Evolutionary conservation across 164 flowering plant genomes (phyloP), one percentile per base, ranked within the genome.

Genomic region (Macadamia integrifolia): DNA sequence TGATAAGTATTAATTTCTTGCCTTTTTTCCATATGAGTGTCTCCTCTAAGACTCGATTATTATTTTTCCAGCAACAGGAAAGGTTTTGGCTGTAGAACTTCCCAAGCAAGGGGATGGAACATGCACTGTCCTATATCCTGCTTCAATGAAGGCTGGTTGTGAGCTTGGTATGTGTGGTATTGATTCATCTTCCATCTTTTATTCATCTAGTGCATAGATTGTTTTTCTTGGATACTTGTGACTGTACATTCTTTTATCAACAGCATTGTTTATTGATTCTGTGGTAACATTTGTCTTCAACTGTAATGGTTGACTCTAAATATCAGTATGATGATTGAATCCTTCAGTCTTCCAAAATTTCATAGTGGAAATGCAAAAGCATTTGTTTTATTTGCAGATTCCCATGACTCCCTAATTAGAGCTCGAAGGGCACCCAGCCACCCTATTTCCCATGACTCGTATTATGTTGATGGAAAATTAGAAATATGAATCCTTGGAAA

Each of bases 81-180:
- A 84, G 82, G 91, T 86, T 65, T 76, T 94, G 74, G 96, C 95
- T 64, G 79, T 79, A 48, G 97, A 94, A 81, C 98, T 94, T 71
- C 98, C 98, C 56, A 83, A 81, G 68, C 11, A 50, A 72, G 84
- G 82, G 53, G 75, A 72, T 58, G 64, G 58, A 66, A 85, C 65
- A 62, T 85, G 89, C 82, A 81, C 77, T 59, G 98, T 89, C 58
- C 76, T 94, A 65, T 94, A 92, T 77, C 98, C 97, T 66, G 93
- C 98, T 74, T 94, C 98, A 61, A 70, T 72, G 53, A 94, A 88
- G 81, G 97, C 98, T 77, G 77, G 97, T 72, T 78, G 62, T 82
- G 98, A 92, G 59, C 90, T 94, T 66, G 98, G 98, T 94, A 78
- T 64, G 84, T 73, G 18, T 35, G 40, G 44, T 67, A 31, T 13